Conservation (phyloP, 257 asterid species). For the Cynanchum wilfordii region DNA sequence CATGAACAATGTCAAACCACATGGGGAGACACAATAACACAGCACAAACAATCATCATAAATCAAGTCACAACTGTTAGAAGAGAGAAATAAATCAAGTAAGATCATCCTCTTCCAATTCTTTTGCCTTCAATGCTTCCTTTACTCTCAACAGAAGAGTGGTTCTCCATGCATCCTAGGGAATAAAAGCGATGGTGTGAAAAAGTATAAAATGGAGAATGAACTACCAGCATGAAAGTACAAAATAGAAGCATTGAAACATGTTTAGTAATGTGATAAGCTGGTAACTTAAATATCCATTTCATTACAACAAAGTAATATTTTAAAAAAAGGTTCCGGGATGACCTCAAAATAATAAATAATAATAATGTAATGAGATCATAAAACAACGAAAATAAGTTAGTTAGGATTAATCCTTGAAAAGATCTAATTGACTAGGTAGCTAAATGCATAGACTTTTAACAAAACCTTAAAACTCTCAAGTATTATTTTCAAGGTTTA, state of each 20-base stretch:
- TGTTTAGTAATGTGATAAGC: neutral
- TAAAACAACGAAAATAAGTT: neutral
- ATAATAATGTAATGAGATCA: neutral
- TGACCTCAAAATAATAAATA: neutral
- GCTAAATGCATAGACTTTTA: neutral
- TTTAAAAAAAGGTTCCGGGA: neutral
- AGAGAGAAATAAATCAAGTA: constrained; percentile 38
- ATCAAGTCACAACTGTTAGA: constrained; percentile 1
- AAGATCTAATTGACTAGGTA: neutral
- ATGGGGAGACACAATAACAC: constrained; percentile 5
- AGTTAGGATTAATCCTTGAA: neutral
- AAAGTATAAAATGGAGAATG: neutral
- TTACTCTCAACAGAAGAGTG: constrained; percentile 86
- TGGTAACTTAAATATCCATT: neutral
- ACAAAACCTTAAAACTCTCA: neutral
- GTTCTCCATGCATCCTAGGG: constrained; percentile 89
- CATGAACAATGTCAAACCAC: neutral
- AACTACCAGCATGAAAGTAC: neutral
- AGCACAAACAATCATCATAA: constrained; percentile 5
- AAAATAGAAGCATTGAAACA: neutral
- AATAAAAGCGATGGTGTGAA: neutral
- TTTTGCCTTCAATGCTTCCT: constrained; percentile 89
- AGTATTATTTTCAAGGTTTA: neutral
- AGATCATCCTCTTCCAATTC: constrained; percentile 95
- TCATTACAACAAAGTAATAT: neutral